A percentile compares a stretch with the other conserved stretches of the same genome.
Conservation (phyloP, 345 rosid genomes). For the Eutrema japonicum region DNA sequence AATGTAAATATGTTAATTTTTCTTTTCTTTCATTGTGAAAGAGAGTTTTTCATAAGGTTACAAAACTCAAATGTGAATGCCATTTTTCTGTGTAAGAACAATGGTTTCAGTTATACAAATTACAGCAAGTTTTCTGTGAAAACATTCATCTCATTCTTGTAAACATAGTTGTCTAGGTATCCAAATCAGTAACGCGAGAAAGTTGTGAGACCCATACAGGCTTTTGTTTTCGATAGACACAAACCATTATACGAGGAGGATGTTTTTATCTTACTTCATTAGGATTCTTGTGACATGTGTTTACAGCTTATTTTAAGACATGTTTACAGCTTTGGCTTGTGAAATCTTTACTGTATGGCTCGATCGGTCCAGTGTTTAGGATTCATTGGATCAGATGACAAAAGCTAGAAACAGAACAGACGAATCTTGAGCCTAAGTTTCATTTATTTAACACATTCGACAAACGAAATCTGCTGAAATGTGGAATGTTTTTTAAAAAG, state of each 20-base stretch:
- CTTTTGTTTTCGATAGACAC: background rate
- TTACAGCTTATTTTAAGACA: background rate
- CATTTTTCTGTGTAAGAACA: background rate
- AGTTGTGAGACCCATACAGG: background rate
- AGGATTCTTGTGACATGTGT: background rate
- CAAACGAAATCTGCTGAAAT: too few relatives aligned
- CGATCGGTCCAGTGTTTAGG: too few relatives aligned
- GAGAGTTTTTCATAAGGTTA: background rate
- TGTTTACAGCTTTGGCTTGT: too few relatives aligned
- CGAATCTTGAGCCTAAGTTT: too few relatives aligned
- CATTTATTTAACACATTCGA: too few relatives aligned
- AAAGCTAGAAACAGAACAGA: too few relatives aligned
- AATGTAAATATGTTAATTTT: background rate
- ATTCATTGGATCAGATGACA: too few relatives aligned
- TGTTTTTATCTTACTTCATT: background rate
- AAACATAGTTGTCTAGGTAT: background rate
- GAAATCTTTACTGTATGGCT: too few relatives aligned
- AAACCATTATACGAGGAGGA: background rate
- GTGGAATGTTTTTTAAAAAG: too few relatives aligned
- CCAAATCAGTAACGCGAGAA: background rate
- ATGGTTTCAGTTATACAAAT: background rate
- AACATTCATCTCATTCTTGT: background rate
- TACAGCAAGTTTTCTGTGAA: conserved; percentile 2
- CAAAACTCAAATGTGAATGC: too few relatives aligned
- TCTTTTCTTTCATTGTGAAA: background rate